Evolutionary conservation across 306 rosid genomes (phyloP).

Genomic region (Vigna angularis): DNA sequence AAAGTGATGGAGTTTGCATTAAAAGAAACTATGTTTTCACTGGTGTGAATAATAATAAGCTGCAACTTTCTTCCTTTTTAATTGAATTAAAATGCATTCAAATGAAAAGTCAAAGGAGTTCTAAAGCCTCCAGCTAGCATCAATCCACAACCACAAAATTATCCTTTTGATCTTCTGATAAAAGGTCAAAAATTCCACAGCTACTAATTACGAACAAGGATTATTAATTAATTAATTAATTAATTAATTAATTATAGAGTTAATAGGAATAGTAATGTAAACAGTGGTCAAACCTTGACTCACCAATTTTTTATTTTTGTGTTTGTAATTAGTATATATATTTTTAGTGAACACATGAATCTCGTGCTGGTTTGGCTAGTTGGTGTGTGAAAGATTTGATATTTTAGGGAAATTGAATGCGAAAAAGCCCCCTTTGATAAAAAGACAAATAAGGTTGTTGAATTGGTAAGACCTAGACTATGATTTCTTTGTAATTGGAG

Average conservation of each 20-base stretch:
- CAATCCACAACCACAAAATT: background rate
- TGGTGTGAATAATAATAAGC: background rate
- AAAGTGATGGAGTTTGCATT: background rate
- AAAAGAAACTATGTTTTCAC: background rate
- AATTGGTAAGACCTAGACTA: conserved; percentile 33
- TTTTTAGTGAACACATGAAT: background rate
- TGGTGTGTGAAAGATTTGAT: conserved; percentile 24
- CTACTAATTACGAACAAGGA: background rate
- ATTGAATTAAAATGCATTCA: background rate
- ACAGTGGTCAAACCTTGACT: conserved; percentile 13
- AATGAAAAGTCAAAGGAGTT: conserved; percentile 35
- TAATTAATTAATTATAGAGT: too few species aligned
- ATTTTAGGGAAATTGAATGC: conserved; percentile 26
- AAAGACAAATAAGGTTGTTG: conserved; percentile 42
- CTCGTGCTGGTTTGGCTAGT: conserved; percentile 27
- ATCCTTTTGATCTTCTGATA: background rate
- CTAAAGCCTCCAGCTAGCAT: conserved; percentile 34
- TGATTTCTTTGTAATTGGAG: background rate
- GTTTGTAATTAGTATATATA: background rate
- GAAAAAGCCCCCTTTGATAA: conserved; percentile 18
- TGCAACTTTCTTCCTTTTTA: background rate
- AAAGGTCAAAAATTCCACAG: conserved; percentile 31
- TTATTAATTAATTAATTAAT: background rate
- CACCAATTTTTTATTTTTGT: background rate
- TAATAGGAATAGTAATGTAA: background rate